Conservation (phyloP, 2,329 filamentous ascomycete genomes). For the Periconia digitata region DNA sequence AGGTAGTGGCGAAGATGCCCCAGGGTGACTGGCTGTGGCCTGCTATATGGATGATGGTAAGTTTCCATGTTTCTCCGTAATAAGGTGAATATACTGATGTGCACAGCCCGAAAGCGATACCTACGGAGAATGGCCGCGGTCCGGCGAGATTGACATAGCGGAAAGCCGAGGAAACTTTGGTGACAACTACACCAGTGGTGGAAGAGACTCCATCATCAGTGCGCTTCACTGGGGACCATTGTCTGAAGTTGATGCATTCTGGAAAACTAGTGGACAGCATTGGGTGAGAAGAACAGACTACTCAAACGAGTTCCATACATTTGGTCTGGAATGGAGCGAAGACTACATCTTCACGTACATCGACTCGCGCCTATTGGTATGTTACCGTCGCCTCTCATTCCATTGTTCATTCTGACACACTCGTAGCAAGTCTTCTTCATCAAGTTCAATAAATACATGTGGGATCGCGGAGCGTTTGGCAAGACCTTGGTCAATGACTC, state of each 20-base stretch:
- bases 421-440: constrained; percentile 72
- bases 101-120: constrained; percentile 64
- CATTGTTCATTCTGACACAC: constrained; percentile 1
- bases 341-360: constrained; percentile 85
- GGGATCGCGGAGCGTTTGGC: constrained; percentile 68
- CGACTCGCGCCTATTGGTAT: constrained; percentile 64
- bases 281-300: constrained; percentile 68
- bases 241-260: constrained; percentile 22
- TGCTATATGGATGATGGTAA: constrained; percentile 63
- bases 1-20: constrained; percentile 75
- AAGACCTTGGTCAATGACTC: constrained; percentile 64
- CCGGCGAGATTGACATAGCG: constrained; percentile 79
- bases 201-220: constrained; percentile 76
- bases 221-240: constrained; percentile 73
- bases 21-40: constrained; percentile 84
- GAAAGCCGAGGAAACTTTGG: constrained; percentile 77
- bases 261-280: constrained; percentile 21
- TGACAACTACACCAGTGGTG: constrained; percentile 71
- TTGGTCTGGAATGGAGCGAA: constrained; percentile 70
- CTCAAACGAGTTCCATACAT: constrained; percentile 68
- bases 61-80: no score
- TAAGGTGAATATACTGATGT: constrained; percentile 12
- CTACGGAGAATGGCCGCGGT: constrained; percentile 75
- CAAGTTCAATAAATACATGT: constrained; percentile 64
- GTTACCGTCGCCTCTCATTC: background rate